Base-by-base conservation (phyloP, 78 protist genomes). In the Dictyostelium intermedium region DNA sequence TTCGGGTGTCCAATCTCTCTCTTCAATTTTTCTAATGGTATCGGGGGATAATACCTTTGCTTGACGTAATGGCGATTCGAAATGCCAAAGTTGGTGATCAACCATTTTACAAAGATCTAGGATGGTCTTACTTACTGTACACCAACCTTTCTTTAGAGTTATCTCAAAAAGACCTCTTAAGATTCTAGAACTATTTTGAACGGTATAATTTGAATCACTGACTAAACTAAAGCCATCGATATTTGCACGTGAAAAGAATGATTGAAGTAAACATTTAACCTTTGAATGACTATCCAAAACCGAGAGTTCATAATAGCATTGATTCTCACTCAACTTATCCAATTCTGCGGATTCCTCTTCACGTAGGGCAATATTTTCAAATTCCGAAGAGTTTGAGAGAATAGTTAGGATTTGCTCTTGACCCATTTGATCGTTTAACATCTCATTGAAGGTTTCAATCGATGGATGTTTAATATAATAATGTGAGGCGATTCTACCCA, bases 161-260 rank as follows among this genome's bases (percentile, higher is more conserved):
- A 99, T 98, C 85, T 99, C 99, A 83, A 99, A 99, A 56, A 99
- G 95, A 16, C 98, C 99, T 20, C 99, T 96, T 43, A 97, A 25
- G 23, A 99, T 84, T 13, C 99, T 83, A 10, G 85, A 56, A 3
- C 96, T 34, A 20, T 85, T 86, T 95, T 98, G 98, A 25, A 97
- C 91, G n/a, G 98, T 83, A 85, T 98, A 98, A 30, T 91, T 72
- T 76, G 81, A 41, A 91, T 98, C 99, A 23, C 96, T 80, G 8
- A 96, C 72, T 34, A 99, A 96, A 18, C 98, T 74, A 80, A 97
- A 98, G 2, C 95, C 16, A 2, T 95, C 93, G 23, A 97, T n/a
- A 11, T 27, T 53, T 7, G 30, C 25, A 10, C 92, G 56, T 4
- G 99, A 87, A 25, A 99, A 93, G 81, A 85, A 98, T 3, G 98